phyloP scores from a whole-genome alignment of 805 yeast species.

The Kluyveromyces lactis region DNA sequence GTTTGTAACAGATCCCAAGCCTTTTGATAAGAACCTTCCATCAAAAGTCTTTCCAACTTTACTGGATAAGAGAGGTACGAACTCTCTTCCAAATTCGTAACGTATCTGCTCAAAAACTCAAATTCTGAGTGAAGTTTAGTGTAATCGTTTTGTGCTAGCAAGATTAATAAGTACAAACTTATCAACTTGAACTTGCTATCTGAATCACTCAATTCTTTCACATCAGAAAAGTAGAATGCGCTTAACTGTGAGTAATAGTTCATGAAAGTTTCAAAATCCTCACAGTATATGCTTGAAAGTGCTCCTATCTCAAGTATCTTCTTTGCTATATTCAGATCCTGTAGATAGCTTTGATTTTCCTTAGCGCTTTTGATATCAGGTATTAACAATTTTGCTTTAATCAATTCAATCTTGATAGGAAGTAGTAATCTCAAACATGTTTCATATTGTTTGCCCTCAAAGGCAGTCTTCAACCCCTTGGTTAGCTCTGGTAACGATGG shows the following conservation, averaged over 20 bases:
- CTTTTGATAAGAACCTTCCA: conserved; percentile 94
- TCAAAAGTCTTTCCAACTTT: conserved; percentile 82
- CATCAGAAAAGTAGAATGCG: conserved; percentile 54
- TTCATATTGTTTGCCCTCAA: conserved; percentile 51
- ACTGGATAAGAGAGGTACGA: conserved; percentile 75
- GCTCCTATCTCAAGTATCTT: conserved; percentile 86
- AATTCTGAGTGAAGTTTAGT: conserved; percentile 87
- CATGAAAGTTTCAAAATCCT: conserved; percentile 58
- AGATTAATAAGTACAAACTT: conserved; percentile 65
- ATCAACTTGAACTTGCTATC: conserved; percentile 63
- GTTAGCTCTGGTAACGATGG: conserved; percentile 60
- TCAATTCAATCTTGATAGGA: conserved; percentile 67
- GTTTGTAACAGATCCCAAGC: conserved; percentile 63
- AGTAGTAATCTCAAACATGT: conserved; percentile 57
- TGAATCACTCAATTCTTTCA: conserved; percentile 33
- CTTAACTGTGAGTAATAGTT: conserved; percentile 66
- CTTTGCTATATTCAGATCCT: conserved; percentile 71
- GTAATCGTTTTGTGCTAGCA: conserved; percentile 75
- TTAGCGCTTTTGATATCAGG: conserved; percentile 41
- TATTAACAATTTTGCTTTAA: conserved; percentile 67
- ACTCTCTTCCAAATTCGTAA: conserved; percentile 49
- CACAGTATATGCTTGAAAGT: conserved; percentile 57
- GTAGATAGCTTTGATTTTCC: conserved; percentile 34
- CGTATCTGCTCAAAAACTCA: conserved; percentile 52
- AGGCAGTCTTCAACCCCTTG: conserved; percentile 56